Evolutionary conservation across 2,329 filamentous ascomycete species (phyloP), one percentile per base, ranked within the genome.

Genomic region (Mycosphaerelloides madeirae): DNA sequence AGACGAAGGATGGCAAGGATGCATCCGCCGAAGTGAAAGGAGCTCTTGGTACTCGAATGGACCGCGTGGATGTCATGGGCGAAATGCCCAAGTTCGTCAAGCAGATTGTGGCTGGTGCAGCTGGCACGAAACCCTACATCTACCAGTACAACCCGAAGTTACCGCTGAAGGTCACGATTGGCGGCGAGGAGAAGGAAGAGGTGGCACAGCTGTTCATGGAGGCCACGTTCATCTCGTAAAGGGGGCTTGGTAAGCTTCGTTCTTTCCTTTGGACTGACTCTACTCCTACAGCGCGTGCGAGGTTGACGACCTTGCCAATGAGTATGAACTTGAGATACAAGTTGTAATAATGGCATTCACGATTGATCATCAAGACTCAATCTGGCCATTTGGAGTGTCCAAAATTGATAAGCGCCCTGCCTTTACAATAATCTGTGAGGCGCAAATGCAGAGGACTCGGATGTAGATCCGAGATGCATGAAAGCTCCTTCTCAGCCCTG

Each of bases 71-170:
- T 69, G 84, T 98, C 59, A 94, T 98, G 88, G 88, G 86, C 18
- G 90, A 98, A 68, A 85, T 98, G 29, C 93, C 93, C 3, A 87
- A 85, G 22, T 95, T 98, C 60, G 84, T 98, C 67, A 98, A 98
- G 79, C 83, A 83, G 58, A 88, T 98, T 63, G 89, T 95, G 19
- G 87, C 87, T 33, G 84, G 80, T 53, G 87, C 91, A 11, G 88
- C 84, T 3, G 93, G 93, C 51, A 95, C 93, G 20, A 93, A 89
- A 74, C 93, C 93, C 4, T 98, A 96, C 68, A 97, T 98, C 59
- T 98, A 96, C 71, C 93, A 95, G 85, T 97, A 83, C 68, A 76
- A 76, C 14, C 84, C 86, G 46, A 79, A 79, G 60, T 76, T 87
- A 45, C 79, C 79, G 13, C 71, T 98, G 56, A 91, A 93, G 75